These are phyloP conservation scores for Arabidopsis suecica DNA, from an alignment of 345 rosid genomes.

Conservation along the genomic window DNA sequence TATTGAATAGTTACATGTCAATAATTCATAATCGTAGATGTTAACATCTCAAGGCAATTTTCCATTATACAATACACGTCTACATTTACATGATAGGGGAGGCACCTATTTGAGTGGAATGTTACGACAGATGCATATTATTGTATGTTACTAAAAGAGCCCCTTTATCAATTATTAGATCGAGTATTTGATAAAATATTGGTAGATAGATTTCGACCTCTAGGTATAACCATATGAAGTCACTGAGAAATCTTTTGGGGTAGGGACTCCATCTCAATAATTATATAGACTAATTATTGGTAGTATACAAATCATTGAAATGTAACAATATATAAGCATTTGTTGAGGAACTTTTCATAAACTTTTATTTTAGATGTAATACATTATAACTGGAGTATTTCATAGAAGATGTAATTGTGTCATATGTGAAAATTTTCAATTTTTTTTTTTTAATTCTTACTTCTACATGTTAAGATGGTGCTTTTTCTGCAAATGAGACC, in stretches of 20 bases:
- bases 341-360: not conserved
- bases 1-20: conserved; percentile 6
- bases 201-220: conserved; percentile 28
- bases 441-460: too few species aligned
- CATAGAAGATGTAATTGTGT: not conserved
- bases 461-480: not conserved
- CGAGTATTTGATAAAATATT: not conserved
- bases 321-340: not conserved
- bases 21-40: conserved; percentile 17
- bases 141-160: conserved; percentile 16
- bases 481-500: not conserved
- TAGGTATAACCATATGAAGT: conserved; percentile 12
- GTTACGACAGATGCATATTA: conserved; percentile 25
- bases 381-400: not conserved
- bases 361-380: not conserved
- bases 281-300: not conserved
- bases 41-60: conserved; percentile 29
- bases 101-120: conserved; percentile 36
- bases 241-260: conserved; percentile 4
- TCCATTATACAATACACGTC: conserved; percentile 23
- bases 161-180: conserved; percentile 37
- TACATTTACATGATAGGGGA: conserved; percentile 4
- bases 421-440: not conserved
- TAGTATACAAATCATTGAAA: not conserved
- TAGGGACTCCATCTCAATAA: conserved; percentile 23